Conservation (phyloP, 177 flowering plant genomes). For the Vitis hybrid region DNA sequence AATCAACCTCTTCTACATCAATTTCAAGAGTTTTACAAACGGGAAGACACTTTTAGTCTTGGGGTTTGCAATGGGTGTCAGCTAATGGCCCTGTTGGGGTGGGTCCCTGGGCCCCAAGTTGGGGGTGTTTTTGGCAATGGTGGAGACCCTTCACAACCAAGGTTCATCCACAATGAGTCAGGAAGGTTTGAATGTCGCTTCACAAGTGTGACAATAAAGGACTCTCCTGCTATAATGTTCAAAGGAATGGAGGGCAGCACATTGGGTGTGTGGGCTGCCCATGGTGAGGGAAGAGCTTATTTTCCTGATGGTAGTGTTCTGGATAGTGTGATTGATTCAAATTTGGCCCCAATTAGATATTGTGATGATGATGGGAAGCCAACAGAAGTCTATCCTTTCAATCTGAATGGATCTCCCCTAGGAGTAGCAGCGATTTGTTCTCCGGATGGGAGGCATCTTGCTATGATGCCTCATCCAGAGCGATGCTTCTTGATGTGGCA, state of each 20-base stretch:
- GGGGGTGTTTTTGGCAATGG: conserved; percentile 65
- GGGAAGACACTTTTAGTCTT: conserved; percentile 82
- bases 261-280: conserved; percentile 94
- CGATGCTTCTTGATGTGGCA: conserved; percentile 98
- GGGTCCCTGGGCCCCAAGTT: conserved; percentile 77
- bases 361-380: conserved; percentile 77
- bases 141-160: conserved; percentile 74
- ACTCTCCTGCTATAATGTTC: conserved; percentile 83
- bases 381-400: conserved; percentile 81
- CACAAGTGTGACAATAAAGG: conserved; percentile 71
- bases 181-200: conserved; percentile 94
- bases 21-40: conserved; percentile 65
- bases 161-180: conserved; percentile 80
- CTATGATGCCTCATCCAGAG: conserved; percentile 98
- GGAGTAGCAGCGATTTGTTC: conserved; percentile 85
- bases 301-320: conserved; percentile 71
- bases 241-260: conserved; percentile 93
- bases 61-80: conserved; percentile 94
- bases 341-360: conserved; percentile 79
- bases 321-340: conserved; percentile 40
- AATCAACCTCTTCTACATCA: conserved; percentile 62
- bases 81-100: conserved; percentile 83
- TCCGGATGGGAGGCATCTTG: conserved; percentile 80
- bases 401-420: conserved; percentile 84
- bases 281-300: conserved; percentile 95